phyloP scores from a whole-genome alignment of 129 eudicot species.

The Saposhnikovia divaricata region DNA sequence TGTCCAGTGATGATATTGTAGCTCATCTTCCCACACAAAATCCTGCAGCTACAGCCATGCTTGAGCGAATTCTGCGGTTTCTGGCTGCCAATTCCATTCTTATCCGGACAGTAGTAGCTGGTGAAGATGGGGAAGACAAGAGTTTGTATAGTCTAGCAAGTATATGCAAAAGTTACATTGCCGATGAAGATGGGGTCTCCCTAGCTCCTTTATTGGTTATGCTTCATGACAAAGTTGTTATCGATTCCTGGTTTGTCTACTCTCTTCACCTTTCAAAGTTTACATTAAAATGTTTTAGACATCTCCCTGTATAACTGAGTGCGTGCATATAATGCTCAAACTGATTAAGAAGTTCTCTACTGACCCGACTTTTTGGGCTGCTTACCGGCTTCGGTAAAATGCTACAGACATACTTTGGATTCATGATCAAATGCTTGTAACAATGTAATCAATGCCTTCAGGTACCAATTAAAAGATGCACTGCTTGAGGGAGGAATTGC shows the following conservation, averaged over 20 bases:
- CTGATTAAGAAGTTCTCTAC: too few species aligned
- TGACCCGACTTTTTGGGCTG: too few species aligned
- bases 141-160: conserved; percentile 19
- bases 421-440: background rate
- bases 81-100: conserved; percentile 22
- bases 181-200: conserved; percentile 29
- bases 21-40: conserved; percentile 24
- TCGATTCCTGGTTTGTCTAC: conserved; percentile 19
- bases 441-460: background rate
- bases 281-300: too few species aligned
- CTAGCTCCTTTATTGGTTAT: conserved; percentile 20
- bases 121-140: conserved; percentile 16
- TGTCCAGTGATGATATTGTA: background rate
- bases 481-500: background rate
- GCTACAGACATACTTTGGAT: too few species aligned
- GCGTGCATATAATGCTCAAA: too few species aligned
- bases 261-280: background rate
- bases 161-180: conserved; percentile 17
- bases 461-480: background rate
- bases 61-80: conserved; percentile 32
- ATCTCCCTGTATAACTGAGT: too few species aligned
- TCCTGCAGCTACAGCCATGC: conserved; percentile 17
- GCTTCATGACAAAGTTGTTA: conserved; percentile 17
- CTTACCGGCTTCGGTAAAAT: too few species aligned
- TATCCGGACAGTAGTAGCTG: background rate